Evolutionary conservation across 352 stramenopile genomes (phyloP).

Genomic region (Pythium rhizo-oryzae): DNA sequence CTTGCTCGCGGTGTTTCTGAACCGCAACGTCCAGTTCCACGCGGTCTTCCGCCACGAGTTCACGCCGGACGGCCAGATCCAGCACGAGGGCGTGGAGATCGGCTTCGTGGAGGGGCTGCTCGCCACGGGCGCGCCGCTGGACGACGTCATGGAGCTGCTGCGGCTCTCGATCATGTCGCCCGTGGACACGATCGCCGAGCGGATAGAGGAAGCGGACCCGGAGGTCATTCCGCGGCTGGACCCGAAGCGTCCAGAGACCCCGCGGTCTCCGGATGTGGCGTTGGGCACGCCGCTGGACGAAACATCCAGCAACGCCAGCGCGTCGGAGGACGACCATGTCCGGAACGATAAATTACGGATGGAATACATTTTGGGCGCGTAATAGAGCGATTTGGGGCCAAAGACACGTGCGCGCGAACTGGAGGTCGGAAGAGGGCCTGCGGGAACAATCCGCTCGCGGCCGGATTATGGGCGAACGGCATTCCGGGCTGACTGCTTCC

Average conservation of each 20-base stretch:
- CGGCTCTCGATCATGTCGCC: slow-evolving; percentile 25
- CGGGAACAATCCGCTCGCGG: too few species aligned
- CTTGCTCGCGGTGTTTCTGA: slow-evolving; percentile 21
- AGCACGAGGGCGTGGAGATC: slow-evolving; percentile 22
- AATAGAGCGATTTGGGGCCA: not conserved
- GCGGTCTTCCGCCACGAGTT: slow-evolving; percentile 29
- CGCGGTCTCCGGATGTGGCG: not conserved
- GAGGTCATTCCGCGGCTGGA: not conserved
- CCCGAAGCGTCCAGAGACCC: not conserved
- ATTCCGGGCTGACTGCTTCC: too few species aligned
- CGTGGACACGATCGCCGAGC: slow-evolving; percentile 12
- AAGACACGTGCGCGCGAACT: too few species aligned
- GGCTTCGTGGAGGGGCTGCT: slow-evolving; percentile 26
- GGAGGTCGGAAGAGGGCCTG: too few species aligned
- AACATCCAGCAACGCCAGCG: not conserved
- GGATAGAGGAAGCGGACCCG: slow-evolving; percentile 4
- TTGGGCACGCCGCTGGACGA: slow-evolving; percentile 8
- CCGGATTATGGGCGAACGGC: too few species aligned
- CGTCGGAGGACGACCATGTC: not conserved
- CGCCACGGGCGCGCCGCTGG: slow-evolving; percentile 10
- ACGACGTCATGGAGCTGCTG: slow-evolving; percentile 23
- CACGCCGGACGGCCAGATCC: slow-evolving; percentile 26
- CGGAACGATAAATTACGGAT: slow-evolving; percentile 17
- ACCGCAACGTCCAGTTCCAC: slow-evolving; percentile 21
- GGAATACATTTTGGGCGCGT: slow-evolving; percentile 21